Evolutionary conservation across 148 eudicot species (phyloP), one percentile per base, ranked within the genome.

Genomic region (Vaccinium vitisidaea): DNA sequence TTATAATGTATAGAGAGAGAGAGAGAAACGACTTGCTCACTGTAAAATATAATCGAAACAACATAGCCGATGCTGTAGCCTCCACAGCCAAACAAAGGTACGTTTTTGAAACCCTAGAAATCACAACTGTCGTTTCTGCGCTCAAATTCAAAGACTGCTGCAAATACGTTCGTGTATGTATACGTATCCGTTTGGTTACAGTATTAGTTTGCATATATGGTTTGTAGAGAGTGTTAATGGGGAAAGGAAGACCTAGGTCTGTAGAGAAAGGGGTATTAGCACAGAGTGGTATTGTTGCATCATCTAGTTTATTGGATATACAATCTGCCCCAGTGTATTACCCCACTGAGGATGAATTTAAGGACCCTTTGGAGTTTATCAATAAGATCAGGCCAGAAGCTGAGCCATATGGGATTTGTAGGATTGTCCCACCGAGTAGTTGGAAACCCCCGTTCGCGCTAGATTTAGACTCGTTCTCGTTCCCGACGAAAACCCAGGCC

Each of bases 381-480:
- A 87, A 88, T 55, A 94, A 94, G 90, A 97, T 97, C 89, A 91
- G 99, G 91, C 90, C 89, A 21, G 98, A 92, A 80, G 98, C 99
- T 49, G 99, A 97, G 86, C 88, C 91, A 0, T 97, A 88, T 88
- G 99, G 99, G 89, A 97, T 97, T 82, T 97, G 99, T 87, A 95
- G 91, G 85, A 92, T 97, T 82, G 93, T 97, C 16, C 99, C 99
- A 6, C 99, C 99, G 0, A 70, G 89, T 87, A 89, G 87, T 73
- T 97, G 99, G 99, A 95, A 97, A 67, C 92, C 99, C 48, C 98
- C 99, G 2, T 97, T 95, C 87, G 93, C 95, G 0, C 88, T 95
- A 80, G 92, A 97, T 88, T 86, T 93, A 86, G 87, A 94, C 74
- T 80, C 87, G 6, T 97, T 97, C 70, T 85, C 91, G 56, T 97